Percentiles rank a stretch among this genome's conserved stretches.
Conservation (phyloP, 192 early-diverging fungal genomes). For the Coemansia javaensis region DNA sequence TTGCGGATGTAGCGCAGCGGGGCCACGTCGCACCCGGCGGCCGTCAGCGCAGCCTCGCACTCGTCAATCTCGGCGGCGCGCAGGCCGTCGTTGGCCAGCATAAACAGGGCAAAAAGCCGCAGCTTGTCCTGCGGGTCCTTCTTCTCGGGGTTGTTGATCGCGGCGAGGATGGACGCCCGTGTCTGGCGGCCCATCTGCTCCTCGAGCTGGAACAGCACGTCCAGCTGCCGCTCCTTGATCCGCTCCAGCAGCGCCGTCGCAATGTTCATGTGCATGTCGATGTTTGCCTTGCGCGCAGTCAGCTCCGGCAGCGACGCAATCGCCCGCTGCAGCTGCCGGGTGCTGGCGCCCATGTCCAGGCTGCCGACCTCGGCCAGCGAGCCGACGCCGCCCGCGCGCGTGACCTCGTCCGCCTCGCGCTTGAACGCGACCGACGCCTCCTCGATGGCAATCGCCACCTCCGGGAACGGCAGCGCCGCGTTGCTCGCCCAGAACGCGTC, state of each 20-base stretch:
- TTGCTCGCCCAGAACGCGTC: slow-evolving; percentile 96
- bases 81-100: slow-evolving; percentile 67
- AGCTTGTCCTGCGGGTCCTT: slow-evolving; percentile 82
- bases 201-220: slow-evolving; percentile 91
- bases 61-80: slow-evolving; percentile 79
- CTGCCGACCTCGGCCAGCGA: slow-evolving; percentile 54
- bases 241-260: slow-evolving; percentile 81
- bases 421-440: slow-evolving; percentile 91
- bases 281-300: slow-evolving; percentile 83
- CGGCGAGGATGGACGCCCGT: slow-evolving; percentile 74
- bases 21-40: slow-evolving; percentile 68
- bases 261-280: slow-evolving; percentile 99
- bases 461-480: slow-evolving; percentile 88
- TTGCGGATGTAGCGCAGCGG: slow-evolving; percentile 82
- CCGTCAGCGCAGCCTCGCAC: slow-evolving; percentile 72
- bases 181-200: slow-evolving; percentile 78
- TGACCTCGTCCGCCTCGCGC: slow-evolving; percentile 89
- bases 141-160: slow-evolving; percentile 76
- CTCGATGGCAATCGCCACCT: slow-evolving; percentile 96
- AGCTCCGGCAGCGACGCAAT: slow-evolving; percentile 92
- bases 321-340: slow-evolving; percentile 83
- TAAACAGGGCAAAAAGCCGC: slow-evolving; percentile 83
- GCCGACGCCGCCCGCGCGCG: slow-evolving; percentile 77
- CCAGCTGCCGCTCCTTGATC: slow-evolving; percentile 91
- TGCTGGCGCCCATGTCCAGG: slow-evolving; percentile 71